Base-by-base conservation (phyloP, 176 grass and related monocot genomes). In the Alopecurus myosuroides region DNA sequence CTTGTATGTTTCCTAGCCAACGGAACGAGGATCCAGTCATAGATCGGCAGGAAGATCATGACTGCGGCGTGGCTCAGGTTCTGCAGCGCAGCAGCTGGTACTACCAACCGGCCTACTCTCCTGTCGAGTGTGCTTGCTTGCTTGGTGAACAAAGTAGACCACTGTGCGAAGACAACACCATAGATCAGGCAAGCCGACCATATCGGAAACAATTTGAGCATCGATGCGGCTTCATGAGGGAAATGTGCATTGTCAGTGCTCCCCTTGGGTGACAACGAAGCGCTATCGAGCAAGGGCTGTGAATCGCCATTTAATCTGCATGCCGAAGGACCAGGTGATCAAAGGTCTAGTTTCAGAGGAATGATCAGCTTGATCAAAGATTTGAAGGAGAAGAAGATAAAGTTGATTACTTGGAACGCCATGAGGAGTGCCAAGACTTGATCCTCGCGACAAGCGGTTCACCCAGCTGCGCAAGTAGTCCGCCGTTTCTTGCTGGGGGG, bases 111-210 rank as follows among this genome's bases (percentile, higher is more conserved):
- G 33, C 85, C 52, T 22, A 92, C 50, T 15, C 83, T 61, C 26
- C 87, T 86, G 60, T 94, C 77, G 33, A 94, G 75, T 15, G 87
- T 81, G 66, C 46, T 58, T 11, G 74, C 82, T 63, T 92, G 81
- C 39, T 92, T 94, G 6, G 84, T 85, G 81, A 88, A 92, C 18
- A 94, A 83, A 29, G 89, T 94, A 6, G 44, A 9, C 4, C 67
- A 46, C 30, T 88, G 84, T 0, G 87, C 39, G 11, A 45, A 56
- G 20, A 66, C 67, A 28, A 49, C 30, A 6, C 72, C 29, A 14
- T 85, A 88, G 48, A 88, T 55, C 19, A 94, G 57, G 82, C 82
- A 82, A 1, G 91, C 42, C 7, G 91, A 86, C 91, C 91, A 88
- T 42, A 94, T 94, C 9, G 85, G 82, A 9, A 94, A 83, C 68